Percentiles rank a stretch among this genome's conserved stretches.
These are phyloP conservation scores for Trapa incisa DNA, from an alignment of 345 rosid genomes.

Conservation along the genomic window DNA sequence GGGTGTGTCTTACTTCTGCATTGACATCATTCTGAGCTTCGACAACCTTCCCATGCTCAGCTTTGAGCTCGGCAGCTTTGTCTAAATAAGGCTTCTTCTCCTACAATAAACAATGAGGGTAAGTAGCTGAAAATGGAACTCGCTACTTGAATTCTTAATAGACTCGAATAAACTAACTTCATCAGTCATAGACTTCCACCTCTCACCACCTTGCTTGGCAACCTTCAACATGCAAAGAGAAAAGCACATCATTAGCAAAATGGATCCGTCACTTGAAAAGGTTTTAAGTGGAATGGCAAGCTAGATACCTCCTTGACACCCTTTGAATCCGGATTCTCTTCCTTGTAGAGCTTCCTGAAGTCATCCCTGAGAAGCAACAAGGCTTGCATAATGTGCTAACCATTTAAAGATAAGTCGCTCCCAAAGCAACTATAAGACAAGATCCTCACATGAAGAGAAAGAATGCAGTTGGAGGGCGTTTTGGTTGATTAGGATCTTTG, in stretches of 20 bases:
- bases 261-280: neutral
- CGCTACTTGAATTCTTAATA: neutral
- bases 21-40: constrained; percentile 21
- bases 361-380: constrained; percentile 39
- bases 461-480: constrained; percentile 85
- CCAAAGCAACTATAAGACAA: neutral
- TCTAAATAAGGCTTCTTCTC: constrained; percentile 67
- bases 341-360: constrained; percentile 52
- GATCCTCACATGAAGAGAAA: constrained; percentile 56
- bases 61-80: constrained; percentile 66
- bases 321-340: constrained; percentile 45
- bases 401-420: too few species aligned
- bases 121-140: neutral
- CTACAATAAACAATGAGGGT: constrained; percentile 14
- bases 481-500: constrained; percentile 37
- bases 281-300: neutral
- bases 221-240: constrained; percentile 23
- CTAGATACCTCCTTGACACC: constrained; percentile 40
- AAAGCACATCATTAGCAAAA: neutral
- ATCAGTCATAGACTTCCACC: constrained; percentile 67
- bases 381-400: neutral
- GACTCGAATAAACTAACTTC: constrained; percentile 34
- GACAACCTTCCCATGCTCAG: constrained; percentile 36
- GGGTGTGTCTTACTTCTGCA: constrained; percentile 23
- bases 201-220: constrained; percentile 74